Base-by-base conservation (phyloP, 2,329 filamentous ascomycete genomes). In the Lachnellula hyalina region DNA sequence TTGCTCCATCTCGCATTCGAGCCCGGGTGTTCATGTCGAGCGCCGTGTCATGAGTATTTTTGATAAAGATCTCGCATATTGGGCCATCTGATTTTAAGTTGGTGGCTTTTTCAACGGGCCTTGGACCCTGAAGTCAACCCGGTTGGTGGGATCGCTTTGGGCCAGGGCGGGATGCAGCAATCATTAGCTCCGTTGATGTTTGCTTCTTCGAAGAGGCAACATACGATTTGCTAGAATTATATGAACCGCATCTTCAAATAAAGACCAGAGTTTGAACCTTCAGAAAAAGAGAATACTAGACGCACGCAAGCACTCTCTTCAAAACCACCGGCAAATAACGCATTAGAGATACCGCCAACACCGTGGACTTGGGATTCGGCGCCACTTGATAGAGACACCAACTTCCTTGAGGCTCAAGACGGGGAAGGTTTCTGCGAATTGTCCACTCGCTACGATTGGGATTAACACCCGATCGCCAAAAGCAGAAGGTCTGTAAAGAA, bases 11-110 rank as follows among this genome's bases (percentile, higher is more conserved):
- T 55, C 21, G 58, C 47, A 5, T 42, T 54, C 2, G 52, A 47
- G 28, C 45, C 50, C 32, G 56, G 47, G 48, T 66, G 55, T 4
- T 61, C 57, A 62, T 65, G 48, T 65, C 62, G 5, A 67, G 60
- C 5, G 58, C 54, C 8, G 63, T 62, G 34, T 60, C 60, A 38
- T 51, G 51, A 14, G 62, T 63, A 14, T 61, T 63, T n/a, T 60
- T 52, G 11, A 65, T 53, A 32, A 61, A 63, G 28, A 53, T 44
- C 40, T 52, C 51, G 46, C 64, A 65, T 28, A 34, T 57, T 44
- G 56, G 56, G 35, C 61, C 56, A 52, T 54, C 60, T 45, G 57
- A 61, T 49, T 56, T 61, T 34, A 63, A 55, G n/a, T 52, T 55
- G 14, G 48, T 51, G 32, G 54, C 36, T 49, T 64, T 64, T 17